These are phyloP conservation scores for Hymenoscyphus scutula DNA, from an alignment of 2,329 filamentous ascomycete genomes.

Conservation along the genomic window DNA sequence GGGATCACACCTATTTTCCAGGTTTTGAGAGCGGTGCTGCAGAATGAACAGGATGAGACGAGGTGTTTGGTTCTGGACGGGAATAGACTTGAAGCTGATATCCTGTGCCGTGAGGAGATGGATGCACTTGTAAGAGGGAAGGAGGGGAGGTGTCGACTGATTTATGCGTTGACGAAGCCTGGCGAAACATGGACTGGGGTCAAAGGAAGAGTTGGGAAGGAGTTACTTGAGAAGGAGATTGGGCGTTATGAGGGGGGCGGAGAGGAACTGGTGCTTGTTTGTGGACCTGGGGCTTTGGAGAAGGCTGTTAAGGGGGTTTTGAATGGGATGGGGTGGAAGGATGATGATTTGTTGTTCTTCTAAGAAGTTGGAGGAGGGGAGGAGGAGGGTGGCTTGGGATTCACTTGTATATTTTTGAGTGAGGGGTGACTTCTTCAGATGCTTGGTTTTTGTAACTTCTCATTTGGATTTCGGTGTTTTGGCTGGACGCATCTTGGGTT, in stretches of 20 bases:
- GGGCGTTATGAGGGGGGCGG: slow-evolving; percentile 42
- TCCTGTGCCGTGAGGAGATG: slow-evolving; percentile 73
- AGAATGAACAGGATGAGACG: slow-evolving; percentile 61
- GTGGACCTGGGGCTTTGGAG: slow-evolving; percentile 75
- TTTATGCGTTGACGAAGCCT: slow-evolving; percentile 68
- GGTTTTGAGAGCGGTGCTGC: slow-evolving; percentile 71
- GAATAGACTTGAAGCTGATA: slow-evolving; percentile 75
- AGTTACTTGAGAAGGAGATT: slow-evolving; percentile 60
- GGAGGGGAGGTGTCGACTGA: slow-evolving; percentile 56
- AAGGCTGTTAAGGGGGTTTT: slow-evolving; percentile 58
- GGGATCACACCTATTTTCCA: slow-evolving; percentile 92
- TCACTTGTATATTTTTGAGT: no score
- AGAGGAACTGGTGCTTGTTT: slow-evolving; percentile 69
- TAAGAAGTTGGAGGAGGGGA: slow-evolving; percentile 37
- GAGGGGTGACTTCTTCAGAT: no score
- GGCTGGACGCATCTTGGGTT: no score
- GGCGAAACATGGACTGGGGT: slow-evolving; percentile 64
- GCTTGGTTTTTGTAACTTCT: no score
- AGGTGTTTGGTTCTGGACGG: slow-evolving; percentile 73
- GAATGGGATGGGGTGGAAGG: slow-evolving; percentile 64
- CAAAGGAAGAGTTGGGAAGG: slow-evolving; percentile 63
- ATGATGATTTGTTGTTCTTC: slow-evolving; percentile 75
- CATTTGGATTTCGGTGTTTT: no score
- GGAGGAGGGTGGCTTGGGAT: background rate
- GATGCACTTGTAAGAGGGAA: slow-evolving; percentile 59